These are phyloP conservation scores for Obba rivulosa DNA, from an alignment of 768 basidiomycete species.

Conservation along the genomic window DNA sequence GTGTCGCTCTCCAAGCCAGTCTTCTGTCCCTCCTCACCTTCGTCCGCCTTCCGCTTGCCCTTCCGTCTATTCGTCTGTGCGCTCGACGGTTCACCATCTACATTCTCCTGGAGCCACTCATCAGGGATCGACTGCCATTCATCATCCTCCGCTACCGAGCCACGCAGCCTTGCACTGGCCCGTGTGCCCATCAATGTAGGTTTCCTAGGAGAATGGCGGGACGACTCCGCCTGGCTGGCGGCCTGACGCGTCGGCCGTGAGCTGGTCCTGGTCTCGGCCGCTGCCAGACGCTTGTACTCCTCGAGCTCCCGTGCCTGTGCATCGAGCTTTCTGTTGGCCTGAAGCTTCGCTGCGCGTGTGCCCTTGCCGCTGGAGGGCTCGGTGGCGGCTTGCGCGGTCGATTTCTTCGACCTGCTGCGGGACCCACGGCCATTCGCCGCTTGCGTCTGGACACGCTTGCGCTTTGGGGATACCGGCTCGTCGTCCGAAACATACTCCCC, in stretches of 20 bases:
- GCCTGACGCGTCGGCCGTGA: slow-evolving; percentile 15
- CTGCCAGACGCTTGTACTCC: slow-evolving; percentile 51
- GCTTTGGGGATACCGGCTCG: slow-evolving; percentile 17
- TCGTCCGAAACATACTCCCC: slow-evolving; percentile 20
- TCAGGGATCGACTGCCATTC: slow-evolving; percentile 80
- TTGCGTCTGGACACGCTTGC: slow-evolving; percentile 11
- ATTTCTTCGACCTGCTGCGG: slow-evolving; percentile 2
- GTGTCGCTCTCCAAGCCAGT: slow-evolving; percentile 63
- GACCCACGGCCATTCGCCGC: slow-evolving; percentile 10
- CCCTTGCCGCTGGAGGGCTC: slow-evolving; percentile 32
- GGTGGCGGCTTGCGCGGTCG: slow-evolving; percentile 1
- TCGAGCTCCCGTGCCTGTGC: slow-evolving; percentile 66
- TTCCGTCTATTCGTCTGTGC: slow-evolving; percentile 6
- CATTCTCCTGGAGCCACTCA: slow-evolving; percentile 52
- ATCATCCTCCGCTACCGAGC: slow-evolving; percentile 39
- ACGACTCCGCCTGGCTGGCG: slow-evolving; percentile 6
- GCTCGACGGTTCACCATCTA: neutral
- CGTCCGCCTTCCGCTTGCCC: slow-evolving; percentile 16
- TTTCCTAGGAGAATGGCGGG: slow-evolving; percentile 8
- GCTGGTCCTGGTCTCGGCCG: slow-evolving; percentile 13
- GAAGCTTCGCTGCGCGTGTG: slow-evolving; percentile 61
- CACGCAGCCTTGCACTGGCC: slow-evolving; percentile 61
- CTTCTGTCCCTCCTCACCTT: slow-evolving; percentile 22
- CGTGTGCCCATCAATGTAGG: slow-evolving; percentile 44
- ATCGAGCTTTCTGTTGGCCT: slow-evolving; percentile 66